Base-by-base conservation (phyloP, 2,329 filamentous ascomycete genomes). In the Blastomyces gilchristii region DNA sequence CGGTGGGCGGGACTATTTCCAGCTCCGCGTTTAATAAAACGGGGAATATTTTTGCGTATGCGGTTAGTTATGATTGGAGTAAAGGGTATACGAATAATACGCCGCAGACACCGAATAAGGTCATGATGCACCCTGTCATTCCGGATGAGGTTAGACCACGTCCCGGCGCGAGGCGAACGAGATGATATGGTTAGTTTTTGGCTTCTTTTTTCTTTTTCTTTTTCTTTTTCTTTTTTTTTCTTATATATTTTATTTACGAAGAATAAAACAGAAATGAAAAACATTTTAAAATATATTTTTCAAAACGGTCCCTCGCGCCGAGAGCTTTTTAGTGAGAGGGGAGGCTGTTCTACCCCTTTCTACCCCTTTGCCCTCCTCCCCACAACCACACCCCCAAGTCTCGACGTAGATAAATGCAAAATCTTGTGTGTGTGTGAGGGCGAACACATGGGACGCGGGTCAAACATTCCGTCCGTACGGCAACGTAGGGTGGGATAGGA, bases 1-100 rank as follows among this genome's bases (percentile, higher is more conserved):
- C 84, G 31, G 88, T 91, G 6, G 89, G 89, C 22, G 92, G 92
- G 63, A 90, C 89, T 71, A 99, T 99, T 78, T 89, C 89, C 8
- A 83, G 90, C 31, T 96, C 92, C 1, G 89, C 86, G n/a, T 99
- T 99, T 82, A 96, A 92, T 79, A 85, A 86, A 70, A 88, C 82
- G 63, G 94, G 94, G 61, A 87, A 77, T 72, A 91, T 93, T 71
- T 94, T 94, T 72, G 90, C 90, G 18, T 94, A 94, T 70, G 91
- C 92, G 34, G 85, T 97, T 58, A 91, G 91, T 74, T 99, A 99
- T 75, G 94, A 99, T 79, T 99, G 94, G 94, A 91, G 89, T 79
- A 97, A 99, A 81, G 94, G 94, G 18, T 97, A 93, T 78, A 85
- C 89, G 67, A 85, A 82, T 68, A 97, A 97, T 77, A 94, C 81